A percentile compares a stretch with the other conserved stretches of the same genome.
Conservation (phyloP, 306 rosid species). For the Trifolium repens region DNA sequence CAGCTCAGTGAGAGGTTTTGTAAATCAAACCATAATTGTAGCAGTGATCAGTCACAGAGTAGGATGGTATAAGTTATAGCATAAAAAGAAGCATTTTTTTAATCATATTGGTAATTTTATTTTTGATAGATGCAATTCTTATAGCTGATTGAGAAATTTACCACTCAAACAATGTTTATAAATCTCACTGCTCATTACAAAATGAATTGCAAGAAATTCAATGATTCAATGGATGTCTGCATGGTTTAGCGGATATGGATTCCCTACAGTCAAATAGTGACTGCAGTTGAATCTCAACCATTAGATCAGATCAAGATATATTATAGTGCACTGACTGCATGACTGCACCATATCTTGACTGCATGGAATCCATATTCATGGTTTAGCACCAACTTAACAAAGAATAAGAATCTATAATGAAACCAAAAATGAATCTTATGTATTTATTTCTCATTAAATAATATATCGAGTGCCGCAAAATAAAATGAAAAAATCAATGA, state of each 20-base stretch:
- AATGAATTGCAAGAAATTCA: constrained; percentile 27
- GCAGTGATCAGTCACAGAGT: constrained; percentile 34
- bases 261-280: no score
- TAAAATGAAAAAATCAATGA: constrained; percentile 11
- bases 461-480: constrained; percentile 22
- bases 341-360: no score
- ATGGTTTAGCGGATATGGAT: not conserved
- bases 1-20: constrained; percentile 25
- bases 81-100: constrained; percentile 8
- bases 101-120: constrained; percentile 13
- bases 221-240: constrained; percentile 5
- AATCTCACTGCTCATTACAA: not conserved
- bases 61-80: constrained; percentile 4
- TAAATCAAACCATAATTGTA: constrained; percentile 32
- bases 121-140: constrained; percentile 8
- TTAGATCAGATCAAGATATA: no score
- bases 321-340: no score
- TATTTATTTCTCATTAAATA: constrained; percentile 42
- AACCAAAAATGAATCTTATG: constrained; percentile 25
- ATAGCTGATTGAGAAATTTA: not conserved
- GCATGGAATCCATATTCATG: no score
- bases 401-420: not conserved
- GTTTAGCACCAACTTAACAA: not conserved
- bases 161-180: not conserved
- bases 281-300: no score